phyloP scores from a whole-genome alignment of 169 alveolate species.

The Babesia divergens region DNA sequence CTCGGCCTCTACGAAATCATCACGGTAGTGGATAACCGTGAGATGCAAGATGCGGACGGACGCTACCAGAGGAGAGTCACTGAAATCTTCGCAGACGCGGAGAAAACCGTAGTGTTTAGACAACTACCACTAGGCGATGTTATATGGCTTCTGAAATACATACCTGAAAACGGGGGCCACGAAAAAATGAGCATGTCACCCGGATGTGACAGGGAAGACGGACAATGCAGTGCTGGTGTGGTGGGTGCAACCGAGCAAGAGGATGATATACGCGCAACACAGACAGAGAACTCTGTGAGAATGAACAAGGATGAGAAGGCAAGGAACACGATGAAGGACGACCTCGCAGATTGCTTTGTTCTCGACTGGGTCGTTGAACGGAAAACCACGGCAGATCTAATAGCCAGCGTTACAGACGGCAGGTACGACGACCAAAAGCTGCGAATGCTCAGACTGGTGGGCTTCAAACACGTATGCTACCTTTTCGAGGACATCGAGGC shows the following conservation, averaged over 20 bases:
- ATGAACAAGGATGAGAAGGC: background rate
- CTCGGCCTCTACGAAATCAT: constrained; percentile 55
- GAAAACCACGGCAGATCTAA: constrained; percentile 77
- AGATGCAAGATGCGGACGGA: constrained; percentile 56
- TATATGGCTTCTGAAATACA: constrained; percentile 66
- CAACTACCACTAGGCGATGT: constrained; percentile 79
- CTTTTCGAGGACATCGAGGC: constrained; percentile 69
- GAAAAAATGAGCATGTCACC: no score
- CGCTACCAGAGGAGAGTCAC: constrained; percentile 60
- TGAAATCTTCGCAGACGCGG: constrained; percentile 43
- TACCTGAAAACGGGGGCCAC: background rate
- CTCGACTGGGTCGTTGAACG: constrained; percentile 83
- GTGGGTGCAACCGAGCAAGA: background rate
- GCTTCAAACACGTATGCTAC: constrained; percentile 73
- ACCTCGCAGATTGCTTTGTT: constrained; percentile 68
- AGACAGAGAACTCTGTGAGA: background rate
- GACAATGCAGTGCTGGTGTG: no score
- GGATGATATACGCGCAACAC: background rate
- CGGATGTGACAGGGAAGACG: no score
- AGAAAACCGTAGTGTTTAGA: constrained; percentile 41
- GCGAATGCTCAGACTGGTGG: constrained; percentile 74
- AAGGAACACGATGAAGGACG: constrained; percentile 5
- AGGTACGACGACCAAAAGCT: constrained; percentile 81
- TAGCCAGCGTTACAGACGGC: constrained; percentile 81
- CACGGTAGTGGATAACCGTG: constrained; percentile 76